Percentiles rank a stretch among this genome's conserved stretches.
Conservation (phyloP, 2,329 filamentous ascomycete species). For the Ophiostoma populinum region DNA sequence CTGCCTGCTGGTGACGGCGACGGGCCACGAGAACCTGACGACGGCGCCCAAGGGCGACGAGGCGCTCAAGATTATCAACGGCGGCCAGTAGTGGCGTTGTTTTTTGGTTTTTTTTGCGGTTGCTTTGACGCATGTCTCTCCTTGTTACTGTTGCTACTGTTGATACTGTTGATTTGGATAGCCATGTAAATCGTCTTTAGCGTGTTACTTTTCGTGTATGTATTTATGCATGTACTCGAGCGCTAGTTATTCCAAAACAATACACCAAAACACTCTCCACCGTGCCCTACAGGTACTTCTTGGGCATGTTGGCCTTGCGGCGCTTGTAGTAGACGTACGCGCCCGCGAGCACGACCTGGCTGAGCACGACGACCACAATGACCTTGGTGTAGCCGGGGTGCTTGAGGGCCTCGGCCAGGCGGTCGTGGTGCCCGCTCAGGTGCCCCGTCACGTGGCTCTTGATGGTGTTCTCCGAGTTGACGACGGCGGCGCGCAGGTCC, state of each 20-base stretch:
- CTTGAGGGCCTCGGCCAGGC: conserved; percentile 26
- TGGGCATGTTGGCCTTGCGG: conserved; percentile 57
- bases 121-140: too few relatives aligned
- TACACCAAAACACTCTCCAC: neutral
- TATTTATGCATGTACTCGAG: too few relatives aligned
- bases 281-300: conserved; percentile 68
- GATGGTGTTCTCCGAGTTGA: conserved; percentile 33
- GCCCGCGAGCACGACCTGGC: conserved; percentile 53
- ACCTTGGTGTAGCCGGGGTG: conserved; percentile 33
- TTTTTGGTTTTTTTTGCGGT: too few relatives aligned
- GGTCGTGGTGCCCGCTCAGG: conserved; percentile 27
- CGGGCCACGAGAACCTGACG: conserved; percentile 72
- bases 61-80: conserved; percentile 44
- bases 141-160: too few relatives aligned
- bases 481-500: conserved; percentile 25
- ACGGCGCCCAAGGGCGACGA: conserved; percentile 60
- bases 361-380: conserved; percentile 54
- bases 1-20: conserved; percentile 62
- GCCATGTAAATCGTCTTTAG: too few relatives aligned
- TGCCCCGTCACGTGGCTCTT: conserved; percentile 27
- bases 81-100: too few relatives aligned
- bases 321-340: conserved; percentile 68
- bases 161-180: too few relatives aligned
- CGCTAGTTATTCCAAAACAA: too few relatives aligned
- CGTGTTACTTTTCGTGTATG: too few relatives aligned